A percentile compares a stretch with the other conserved stretches of the same genome.
phyloP scores from a whole-genome alignment of 495 filamentous ascomycete genomes.

The Penicillium pulvis region DNA sequence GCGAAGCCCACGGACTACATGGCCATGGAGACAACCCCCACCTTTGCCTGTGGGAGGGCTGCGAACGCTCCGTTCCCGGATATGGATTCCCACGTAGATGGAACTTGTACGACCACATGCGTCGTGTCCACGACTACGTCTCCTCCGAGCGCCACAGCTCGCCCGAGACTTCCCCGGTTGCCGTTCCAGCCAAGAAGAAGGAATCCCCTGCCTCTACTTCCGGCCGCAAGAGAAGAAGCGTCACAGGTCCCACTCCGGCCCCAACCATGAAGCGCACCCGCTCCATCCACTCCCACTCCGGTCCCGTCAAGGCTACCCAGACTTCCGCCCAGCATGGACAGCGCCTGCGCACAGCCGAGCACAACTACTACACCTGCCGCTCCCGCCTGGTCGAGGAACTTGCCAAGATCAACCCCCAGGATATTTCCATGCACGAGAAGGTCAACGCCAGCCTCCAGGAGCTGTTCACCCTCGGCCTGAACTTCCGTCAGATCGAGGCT shows the following conservation, averaged over 20 bases:
- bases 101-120: slow-evolving; percentile 95
- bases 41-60: slow-evolving; percentile 80
- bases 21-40: slow-evolving; percentile 90
- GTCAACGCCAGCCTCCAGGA: slow-evolving; percentile 53
- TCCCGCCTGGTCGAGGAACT: slow-evolving; percentile 46
- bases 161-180: slow-evolving; percentile 40
- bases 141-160: slow-evolving; percentile 49
- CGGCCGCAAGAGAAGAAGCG: slow-evolving; percentile 43
- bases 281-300: slow-evolving; percentile 45
- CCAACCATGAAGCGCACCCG: slow-evolving; percentile 51
- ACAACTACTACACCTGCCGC: slow-evolving; percentile 48
- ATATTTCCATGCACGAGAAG: slow-evolving; percentile 48
- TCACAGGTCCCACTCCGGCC: slow-evolving; percentile 40
- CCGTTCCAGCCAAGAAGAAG: slow-evolving; percentile 42
- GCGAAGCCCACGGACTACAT: slow-evolving; percentile 92
- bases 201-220: slow-evolving; percentile 24
- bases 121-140: slow-evolving; percentile 83
- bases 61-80: slow-evolving; percentile 74
- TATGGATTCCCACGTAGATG: slow-evolving; percentile 91
- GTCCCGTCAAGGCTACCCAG: slow-evolving; percentile 38
- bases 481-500: slow-evolving; percentile 49
- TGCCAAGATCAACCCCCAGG: slow-evolving; percentile 43
- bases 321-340: slow-evolving; percentile 42
- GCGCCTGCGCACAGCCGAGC: slow-evolving; percentile 47
- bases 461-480: slow-evolving; percentile 47